Percentiles rank a stretch among this genome's conserved stretches.
Conservation (phyloP, 202 grass and related monocot species). For the Schoenoplectus triqueter region DNA sequence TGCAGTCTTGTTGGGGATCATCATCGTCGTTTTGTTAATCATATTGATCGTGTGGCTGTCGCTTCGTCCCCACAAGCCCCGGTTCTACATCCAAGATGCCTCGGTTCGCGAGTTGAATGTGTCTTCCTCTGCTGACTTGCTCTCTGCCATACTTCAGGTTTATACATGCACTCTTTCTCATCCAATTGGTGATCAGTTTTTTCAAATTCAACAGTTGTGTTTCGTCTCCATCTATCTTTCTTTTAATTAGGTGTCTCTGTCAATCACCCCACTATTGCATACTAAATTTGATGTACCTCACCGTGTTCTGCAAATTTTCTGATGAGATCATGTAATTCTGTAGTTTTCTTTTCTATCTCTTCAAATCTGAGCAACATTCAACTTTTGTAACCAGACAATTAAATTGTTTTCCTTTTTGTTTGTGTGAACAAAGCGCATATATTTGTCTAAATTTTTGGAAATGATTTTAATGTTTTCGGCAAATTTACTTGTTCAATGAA, state of each 20-base stretch:
- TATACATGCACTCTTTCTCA: neutral
- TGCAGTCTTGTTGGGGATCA: neutral
- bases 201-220: neutral
- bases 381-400: neutral
- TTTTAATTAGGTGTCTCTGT: neutral
- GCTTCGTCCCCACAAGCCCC: constrained; percentile 77
- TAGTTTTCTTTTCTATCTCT: neutral
- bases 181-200: neutral
- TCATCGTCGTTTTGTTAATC: constrained; percentile 48
- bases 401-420: no score
- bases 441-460: neutral
- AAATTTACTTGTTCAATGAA: neutral
- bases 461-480: neutral
- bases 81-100: constrained; percentile 79
- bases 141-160: constrained; percentile 53
- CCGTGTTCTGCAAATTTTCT: neutral
- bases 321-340: neutral
- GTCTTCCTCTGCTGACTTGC: constrained; percentile 53
- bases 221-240: neutral
- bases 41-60: constrained; percentile 67
- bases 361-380: neutral
- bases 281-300: neutral
- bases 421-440: no score
- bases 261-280: neutral
- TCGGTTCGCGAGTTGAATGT: constrained; percentile 74